Base-by-base conservation (phyloP, 2,329 filamentous ascomycete species). In the Rhytidhysteron rufulum region DNA sequence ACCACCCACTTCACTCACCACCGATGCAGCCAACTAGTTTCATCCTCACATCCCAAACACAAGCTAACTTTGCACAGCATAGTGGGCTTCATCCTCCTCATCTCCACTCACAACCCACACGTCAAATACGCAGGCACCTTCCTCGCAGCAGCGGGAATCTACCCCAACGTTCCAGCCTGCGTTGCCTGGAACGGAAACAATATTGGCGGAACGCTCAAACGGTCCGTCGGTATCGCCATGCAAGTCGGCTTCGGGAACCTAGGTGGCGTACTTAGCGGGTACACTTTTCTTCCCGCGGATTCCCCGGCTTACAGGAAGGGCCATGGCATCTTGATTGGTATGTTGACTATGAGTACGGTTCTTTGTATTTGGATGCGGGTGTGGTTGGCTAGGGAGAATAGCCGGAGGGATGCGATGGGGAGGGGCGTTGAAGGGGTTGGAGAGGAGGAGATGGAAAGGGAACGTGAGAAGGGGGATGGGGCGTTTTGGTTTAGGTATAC, bases 161-260 rank as follows among this genome's bases (percentile, higher is more conserved):
- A 78, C 61, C 69, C 73, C 42, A 73, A 75, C 44, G 71, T 77
- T 2, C 72, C 75, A 10, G 71, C 74, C 39, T 70, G 69, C 40
- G 65, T 77, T 19, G 73, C 75, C 27, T 79, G 75, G 75, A 76
- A 77, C 53, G 71, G 72, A 21, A 75, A 74, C 60, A 78, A 78
- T 54, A 74, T 78, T 34, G 72, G 71, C 4, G 73, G 72, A 6
- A 69, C 68, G 16, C 63, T 72, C 38, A 77, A 77, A 66, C 67
- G 74, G 41, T 70, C 67, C 39, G 72, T 75, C 19, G 73, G 73
- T 32, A 75, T 77, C 37, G 73, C 73, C 31, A 73, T 77, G 66
- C 71, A 75, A 47, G 67, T 74, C 39, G 72, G 70, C 21, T 68
- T 72, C 37, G 70, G 70, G 13, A 62, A 64, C 29, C 45, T 74